Evolutionary conservation across 441 rosid genomes (phyloP), one percentile per base, ranked within the genome.

Genomic region (Erodium texanum): DNA sequence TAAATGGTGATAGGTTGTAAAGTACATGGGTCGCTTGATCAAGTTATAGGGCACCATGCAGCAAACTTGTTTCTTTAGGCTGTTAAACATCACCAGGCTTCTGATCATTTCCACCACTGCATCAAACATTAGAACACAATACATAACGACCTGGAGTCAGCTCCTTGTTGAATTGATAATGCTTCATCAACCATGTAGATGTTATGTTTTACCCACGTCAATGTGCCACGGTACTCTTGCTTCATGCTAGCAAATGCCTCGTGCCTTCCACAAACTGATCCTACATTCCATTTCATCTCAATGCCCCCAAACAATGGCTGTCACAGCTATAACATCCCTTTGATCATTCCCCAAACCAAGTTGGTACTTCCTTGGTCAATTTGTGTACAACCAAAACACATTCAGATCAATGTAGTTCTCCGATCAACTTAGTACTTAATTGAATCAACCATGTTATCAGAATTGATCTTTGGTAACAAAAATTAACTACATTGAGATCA

Each of bases 171-270:
- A 85, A 87, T 8, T 62, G 70, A 75, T 83, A 84, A 43, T 20
- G 97, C 96, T 77, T 88, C 92, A 79, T 89, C 99, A 41, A 91
- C 92, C 83, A 83, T 63, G 68, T 89, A 93, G 75, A 89, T 95
- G 74, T 83, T 78, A 76, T 86, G 97, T 73, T 91, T 97, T 45
- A 84, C 78, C 32, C 82, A 81, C 9, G 95, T 92, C 52, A 77
- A 67, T 71, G 87, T 43, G 10, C 74, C 68, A 61, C n/a, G n/a
- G n/a, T 81, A 83, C 16, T 85, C 79, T 56, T 74, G 71, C 62
- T 43, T 79, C 95, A 91, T 88, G 78, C 83, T 89, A 43, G 77
- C 68, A 74, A 80, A 91, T 38, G 78, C 71, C 14, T 0, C 65
- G 38, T 79, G 86, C 36, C 97, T 95, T 74, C 81, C 76, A 12